Base-by-base conservation (phyloP, 257 asterid species). In the Lycium barbarum region DNA sequence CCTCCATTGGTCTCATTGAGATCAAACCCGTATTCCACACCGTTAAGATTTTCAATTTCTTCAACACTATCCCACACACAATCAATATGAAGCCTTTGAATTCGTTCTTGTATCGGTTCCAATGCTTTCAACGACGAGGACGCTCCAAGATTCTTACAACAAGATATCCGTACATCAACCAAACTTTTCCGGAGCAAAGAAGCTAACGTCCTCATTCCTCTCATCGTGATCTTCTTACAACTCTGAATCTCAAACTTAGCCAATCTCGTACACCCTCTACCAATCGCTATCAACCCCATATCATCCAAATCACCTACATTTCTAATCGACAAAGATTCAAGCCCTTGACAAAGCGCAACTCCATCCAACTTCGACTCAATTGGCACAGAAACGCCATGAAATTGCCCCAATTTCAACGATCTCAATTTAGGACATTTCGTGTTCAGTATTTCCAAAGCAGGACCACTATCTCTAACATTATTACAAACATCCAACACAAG, bases 231-330 rank as follows among this genome's bases (percentile, higher is more conserved):
- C 83, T 86, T 91, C 88, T 89, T 90, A 87, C 98, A 96, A 11
- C 97, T 95, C n/a, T 86, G 89, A 82, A 95, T 88, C 87, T 95
- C 98, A 79, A 96, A 92, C 90, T 88, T 91, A 1, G 90, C 73
- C 87, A 96, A 85, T 59, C 88, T 90, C 79, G 91, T 89, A 84
- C 99, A 96, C 65, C 99, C 99, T 87, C 98, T 91, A 18, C 88
- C 98, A 76, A 96, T 95, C 18, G 93, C 98, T 59, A 96, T 95
- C 91, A 96, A 86, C 7, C 99, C 97, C 98, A 93, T 92, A 81
- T 96, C 97, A 43, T 84, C 85, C 88, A 96, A 84, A 87, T 95
- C 98, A 47, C 89, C 96, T 3, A 90, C 98, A 54, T 89, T 89
- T 84, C 92, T 87, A 62, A 96, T 90, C 13, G 98, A 93, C 87